Percentiles rank a stretch among this genome's conserved stretches.
Conservation (phyloP, 352 stramenopile genomes). For the Pythium pyrilobum region DNA sequence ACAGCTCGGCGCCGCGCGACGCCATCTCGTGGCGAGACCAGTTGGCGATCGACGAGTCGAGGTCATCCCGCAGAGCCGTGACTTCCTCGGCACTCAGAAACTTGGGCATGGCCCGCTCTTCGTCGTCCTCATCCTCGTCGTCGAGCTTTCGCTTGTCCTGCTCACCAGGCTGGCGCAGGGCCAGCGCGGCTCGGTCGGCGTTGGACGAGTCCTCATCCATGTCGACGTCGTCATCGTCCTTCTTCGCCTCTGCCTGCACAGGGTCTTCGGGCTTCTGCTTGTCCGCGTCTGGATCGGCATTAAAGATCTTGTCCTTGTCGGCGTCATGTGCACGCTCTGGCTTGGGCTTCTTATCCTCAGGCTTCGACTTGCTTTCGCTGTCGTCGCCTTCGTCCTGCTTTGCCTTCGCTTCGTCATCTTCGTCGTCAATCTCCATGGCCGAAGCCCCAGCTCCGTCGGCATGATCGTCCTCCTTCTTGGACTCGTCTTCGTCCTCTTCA, state of each 20-base stretch:
- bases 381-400: constrained; percentile 18
- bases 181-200: constrained; percentile 1
- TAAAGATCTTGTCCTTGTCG: constrained; percentile 17
- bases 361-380: constrained; percentile 9
- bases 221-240: constrained; percentile 15
- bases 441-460: constrained; percentile 32
- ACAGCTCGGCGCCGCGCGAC: constrained; percentile 71
- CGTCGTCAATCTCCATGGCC: constrained; percentile 66
- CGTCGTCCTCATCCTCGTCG: constrained; percentile 24
- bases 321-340: constrained; percentile 6
- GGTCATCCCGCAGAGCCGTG: constrained; percentile 58
- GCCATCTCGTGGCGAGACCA: constrained; percentile 46
- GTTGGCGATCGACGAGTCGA: constrained; percentile 72
- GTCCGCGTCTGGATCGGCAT: constrained; percentile 3
- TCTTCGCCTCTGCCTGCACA: constrained; percentile 1
- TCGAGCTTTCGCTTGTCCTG: constrained; percentile 13
- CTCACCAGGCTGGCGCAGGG: constrained; percentile 1
- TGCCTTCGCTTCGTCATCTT: constrained; percentile 21
- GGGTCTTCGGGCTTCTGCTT: constrained; percentile 7
- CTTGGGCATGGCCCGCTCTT: constrained; percentile 30
- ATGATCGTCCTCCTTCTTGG: constrained; percentile 35
- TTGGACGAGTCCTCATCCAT: constrained; percentile 15
- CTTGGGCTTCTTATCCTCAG: constrained; percentile 14
- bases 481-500: constrained; percentile 35
- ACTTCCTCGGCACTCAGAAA: constrained; percentile 67